phyloP scores from a whole-genome alignment of 2,329 filamentous ascomycete genomes.

The Neocatenulostroma microsporum region DNA sequence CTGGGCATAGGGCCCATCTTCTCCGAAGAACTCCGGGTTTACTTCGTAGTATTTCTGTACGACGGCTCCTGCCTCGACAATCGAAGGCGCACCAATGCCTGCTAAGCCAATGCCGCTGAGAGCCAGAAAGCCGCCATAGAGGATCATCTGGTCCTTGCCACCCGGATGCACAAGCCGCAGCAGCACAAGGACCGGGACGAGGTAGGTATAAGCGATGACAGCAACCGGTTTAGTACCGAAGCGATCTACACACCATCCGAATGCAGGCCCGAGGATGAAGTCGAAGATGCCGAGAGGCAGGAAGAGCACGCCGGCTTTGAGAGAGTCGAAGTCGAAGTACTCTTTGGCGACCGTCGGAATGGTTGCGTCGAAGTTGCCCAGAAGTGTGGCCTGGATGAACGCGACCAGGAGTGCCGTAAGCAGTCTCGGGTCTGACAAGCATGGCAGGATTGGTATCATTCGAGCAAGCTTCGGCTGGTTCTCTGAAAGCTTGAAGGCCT shows the following conservation, averaged over 20 bases:
- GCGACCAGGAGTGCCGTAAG: slow-evolving; percentile 34
- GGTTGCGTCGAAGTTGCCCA: slow-evolving; percentile 42
- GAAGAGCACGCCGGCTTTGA: slow-evolving; percentile 41
- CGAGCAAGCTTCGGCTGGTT: slow-evolving; percentile 35
- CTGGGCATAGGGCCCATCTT: slow-evolving; percentile 55
- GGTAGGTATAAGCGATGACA: slow-evolving; percentile 36
- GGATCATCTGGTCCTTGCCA: slow-evolving; percentile 34
- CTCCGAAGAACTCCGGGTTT: slow-evolving; percentile 50
- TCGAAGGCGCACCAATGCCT: slow-evolving; percentile 45
- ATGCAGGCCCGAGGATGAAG: slow-evolving; percentile 39
- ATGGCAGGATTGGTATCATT: slow-evolving; percentile 42
- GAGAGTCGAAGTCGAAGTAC: slow-evolving; percentile 39
- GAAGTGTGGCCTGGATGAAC: slow-evolving; percentile 38
- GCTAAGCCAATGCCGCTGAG: slow-evolving; percentile 48
- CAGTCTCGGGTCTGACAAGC: slow-evolving; percentile 35
- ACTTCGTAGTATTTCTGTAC: slow-evolving; percentile 49
- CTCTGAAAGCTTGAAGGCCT: slow-evolving; percentile 37
- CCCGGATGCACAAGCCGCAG: slow-evolving; percentile 37
- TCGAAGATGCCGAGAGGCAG: slow-evolving; percentile 39
- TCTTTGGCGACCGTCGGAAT: slow-evolving; percentile 38
- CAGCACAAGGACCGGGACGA: slow-evolving; percentile 37
- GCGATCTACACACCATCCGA: slow-evolving; percentile 42
- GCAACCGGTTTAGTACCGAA: slow-evolving; percentile 39
- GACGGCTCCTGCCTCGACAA: slow-evolving; percentile 51
- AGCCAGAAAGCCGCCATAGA: slow-evolving; percentile 41